Evolutionary conservation across 1,139 yeast species (phyloP).

Genomic region (Taphrina sp.): DNA sequence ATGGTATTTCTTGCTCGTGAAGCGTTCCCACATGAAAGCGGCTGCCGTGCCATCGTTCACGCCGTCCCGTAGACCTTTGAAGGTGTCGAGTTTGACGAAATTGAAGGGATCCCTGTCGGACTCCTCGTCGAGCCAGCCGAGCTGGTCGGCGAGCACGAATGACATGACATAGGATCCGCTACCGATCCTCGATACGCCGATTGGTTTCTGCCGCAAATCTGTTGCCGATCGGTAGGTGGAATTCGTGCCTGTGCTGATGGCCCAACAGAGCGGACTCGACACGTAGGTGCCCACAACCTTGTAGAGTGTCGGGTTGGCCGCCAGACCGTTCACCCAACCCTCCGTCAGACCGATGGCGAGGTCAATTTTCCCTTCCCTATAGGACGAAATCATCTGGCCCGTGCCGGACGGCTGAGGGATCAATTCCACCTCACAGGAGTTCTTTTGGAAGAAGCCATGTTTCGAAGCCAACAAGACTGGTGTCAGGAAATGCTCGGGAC

Average conservation of each 20-base stretch:
- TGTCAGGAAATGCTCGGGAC: conserved; percentile 85
- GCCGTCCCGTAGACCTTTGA: conserved; percentile 72
- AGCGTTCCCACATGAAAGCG: conserved; percentile 95
- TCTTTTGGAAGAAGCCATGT: conserved; percentile 55
- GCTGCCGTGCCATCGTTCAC: conserved; percentile 68
- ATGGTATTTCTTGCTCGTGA: conserved; percentile 81
- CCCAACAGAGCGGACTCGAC: conserved; percentile 78
- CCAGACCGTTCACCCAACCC: conserved; percentile 80
- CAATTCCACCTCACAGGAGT: conserved; percentile 56
- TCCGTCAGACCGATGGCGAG: conserved; percentile 86
- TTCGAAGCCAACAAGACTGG: conserved; percentile 72
- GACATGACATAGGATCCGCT: conserved; percentile 92
- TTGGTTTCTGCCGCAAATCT: conserved; percentile 61
- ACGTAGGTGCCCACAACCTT: conserved; percentile 79
- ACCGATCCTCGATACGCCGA: conserved; percentile 87
- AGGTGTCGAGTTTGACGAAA: conserved; percentile 57
- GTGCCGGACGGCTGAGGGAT: conserved; percentile 82
- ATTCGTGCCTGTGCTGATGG: conserved; percentile 75
- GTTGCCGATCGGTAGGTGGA: conserved; percentile 52
- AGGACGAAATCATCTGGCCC: conserved; percentile 76
- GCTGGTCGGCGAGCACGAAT: conserved; percentile 69
- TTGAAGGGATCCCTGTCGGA: conserved; percentile 45
- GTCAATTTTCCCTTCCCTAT: conserved; percentile 61
- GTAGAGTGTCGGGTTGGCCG: conserved; percentile 64
- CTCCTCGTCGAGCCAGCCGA: conserved; percentile 43